Percentiles rank a stretch among this genome's conserved stretches.
Conservation (phyloP, 225 moss, liverwort and hornwort species). For the Marchantia paleacea region DNA sequence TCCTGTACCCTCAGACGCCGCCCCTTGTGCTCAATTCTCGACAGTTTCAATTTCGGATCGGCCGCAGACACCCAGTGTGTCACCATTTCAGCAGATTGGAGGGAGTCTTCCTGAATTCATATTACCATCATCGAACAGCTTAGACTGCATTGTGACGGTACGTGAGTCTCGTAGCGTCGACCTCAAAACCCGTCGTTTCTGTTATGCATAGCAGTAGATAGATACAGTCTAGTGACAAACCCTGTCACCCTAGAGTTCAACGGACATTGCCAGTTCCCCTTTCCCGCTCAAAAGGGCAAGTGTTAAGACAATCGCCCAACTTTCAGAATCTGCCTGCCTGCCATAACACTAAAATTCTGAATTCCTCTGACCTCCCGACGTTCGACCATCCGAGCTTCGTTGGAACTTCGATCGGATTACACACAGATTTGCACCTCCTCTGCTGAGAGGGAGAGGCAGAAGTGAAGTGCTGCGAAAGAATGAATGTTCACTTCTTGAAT, state of each 20-base stretch:
- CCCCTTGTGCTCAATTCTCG: not conserved
- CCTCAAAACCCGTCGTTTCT: no score
- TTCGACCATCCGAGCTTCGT: not conserved
- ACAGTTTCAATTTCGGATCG: not conserved
- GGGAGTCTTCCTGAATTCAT: not conserved
- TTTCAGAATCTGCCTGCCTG: not conserved
- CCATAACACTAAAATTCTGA: not conserved
- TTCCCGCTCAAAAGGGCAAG: no score
- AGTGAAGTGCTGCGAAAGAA: not conserved
- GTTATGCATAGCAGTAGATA: no score
- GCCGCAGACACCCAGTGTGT: not conserved
- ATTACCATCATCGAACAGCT: not conserved
- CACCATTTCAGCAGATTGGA: not conserved
- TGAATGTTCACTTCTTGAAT: not conserved
- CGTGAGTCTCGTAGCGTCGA: no score
- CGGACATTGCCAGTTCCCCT: no score
- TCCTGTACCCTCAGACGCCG: not conserved
- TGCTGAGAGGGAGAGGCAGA: not conserved
- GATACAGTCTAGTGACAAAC: no score
- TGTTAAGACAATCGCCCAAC: no score
- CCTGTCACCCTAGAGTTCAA: no score
- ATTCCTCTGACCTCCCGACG: not conserved
- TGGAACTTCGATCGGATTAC: no score
- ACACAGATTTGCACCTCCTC: not conserved
- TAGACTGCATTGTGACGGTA: not conserved